These are phyloP conservation scores for Akanthomyces muscarius DNA, from an alignment of 2,329 filamentous ascomycete genomes.

Conservation along the genomic window DNA sequence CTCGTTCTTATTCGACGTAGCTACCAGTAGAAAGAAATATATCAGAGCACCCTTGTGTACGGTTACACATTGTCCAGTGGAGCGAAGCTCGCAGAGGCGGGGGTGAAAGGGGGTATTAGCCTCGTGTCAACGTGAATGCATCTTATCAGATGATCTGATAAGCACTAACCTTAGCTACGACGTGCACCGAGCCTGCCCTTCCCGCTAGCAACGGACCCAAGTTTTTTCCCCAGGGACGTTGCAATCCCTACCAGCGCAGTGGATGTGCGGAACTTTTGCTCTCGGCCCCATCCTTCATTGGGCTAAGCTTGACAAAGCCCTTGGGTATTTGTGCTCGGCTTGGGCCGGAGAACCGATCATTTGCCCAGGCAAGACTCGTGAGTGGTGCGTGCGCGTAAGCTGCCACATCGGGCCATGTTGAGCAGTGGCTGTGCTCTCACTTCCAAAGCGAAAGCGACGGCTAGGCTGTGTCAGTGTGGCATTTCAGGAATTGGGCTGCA, in stretches of 20 bases:
- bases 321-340: neutral
- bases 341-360: slow-evolving; percentile 6
- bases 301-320: neutral
- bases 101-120: neutral
- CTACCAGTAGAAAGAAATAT: neutral
- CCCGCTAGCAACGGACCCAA: too few relatives aligned
- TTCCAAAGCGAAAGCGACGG: neutral
- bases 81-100: neutral
- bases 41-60: neutral
- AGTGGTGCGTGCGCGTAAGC: neutral
- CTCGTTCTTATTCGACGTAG: neutral
- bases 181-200: too few relatives aligned
- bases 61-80: too few relatives aligned
- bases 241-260: neutral
- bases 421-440: neutral
- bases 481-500: neutral
- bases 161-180: neutral
- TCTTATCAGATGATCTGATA: slow-evolving; percentile 20
- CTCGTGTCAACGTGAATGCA: neutral
- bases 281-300: neutral
- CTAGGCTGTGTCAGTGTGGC: neutral
- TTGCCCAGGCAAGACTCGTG: neutral
- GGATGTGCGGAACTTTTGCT: slow-evolving; percentile 7
- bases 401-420: neutral
- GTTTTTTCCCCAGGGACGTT: neutral